Base-by-base conservation (phyloP, 108 stramenopile species). In the Pseudonitzschia delicatissima region DNA sequence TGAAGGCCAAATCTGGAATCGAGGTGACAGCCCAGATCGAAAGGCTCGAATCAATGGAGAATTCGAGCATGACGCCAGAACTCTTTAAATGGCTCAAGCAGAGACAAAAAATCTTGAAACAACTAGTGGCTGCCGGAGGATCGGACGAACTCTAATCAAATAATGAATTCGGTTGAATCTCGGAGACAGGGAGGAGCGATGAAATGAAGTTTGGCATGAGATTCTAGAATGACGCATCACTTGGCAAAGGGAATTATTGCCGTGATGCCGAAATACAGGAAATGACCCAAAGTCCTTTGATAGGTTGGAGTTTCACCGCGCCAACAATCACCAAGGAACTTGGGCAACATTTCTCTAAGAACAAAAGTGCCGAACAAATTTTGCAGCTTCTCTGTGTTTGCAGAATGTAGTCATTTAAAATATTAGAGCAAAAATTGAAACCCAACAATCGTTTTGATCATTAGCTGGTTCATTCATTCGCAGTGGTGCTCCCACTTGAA, bases 11-110 rank as follows among this genome's bases (percentile, higher is more conserved):
- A 70, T 20, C 58, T 8, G 11, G 37, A 5, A 74, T 67, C 9
- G 77, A 78, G 31, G 17, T 68, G 4, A 11, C n/a, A 20, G 37
- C 31, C 12, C 74, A 82, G 36, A 8, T 82, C 28, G 21, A 29
- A 12, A 33, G 81, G 26, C 27, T 82, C 21, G 68, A 62, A 23
- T 50, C 50, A 21, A 82, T 82, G 81, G 26, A 53, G 9, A 26
- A 15, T 23, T 53, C 51, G 26, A 53, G 51, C 29, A 53, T 53
- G 51, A 28, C 51, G 11, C 8, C 51, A 25, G 51, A 53, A 8
- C 51, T 53, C 21, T 25, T 27, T 4, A 53, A 53, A 13, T 53
- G 51, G 51, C 29, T 53, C 6, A 25, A 28, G 11, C 6, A 53
- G 51, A 53, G 51, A 53, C 6, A 53, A 26, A 53, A 53, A 28